A percentile compares a stretch with the other conserved stretches of the same genome.
These are phyloP conservation scores for Boehmeria nivea DNA, from an alignment of 306 rosid genomes.

Conservation along the genomic window DNA sequence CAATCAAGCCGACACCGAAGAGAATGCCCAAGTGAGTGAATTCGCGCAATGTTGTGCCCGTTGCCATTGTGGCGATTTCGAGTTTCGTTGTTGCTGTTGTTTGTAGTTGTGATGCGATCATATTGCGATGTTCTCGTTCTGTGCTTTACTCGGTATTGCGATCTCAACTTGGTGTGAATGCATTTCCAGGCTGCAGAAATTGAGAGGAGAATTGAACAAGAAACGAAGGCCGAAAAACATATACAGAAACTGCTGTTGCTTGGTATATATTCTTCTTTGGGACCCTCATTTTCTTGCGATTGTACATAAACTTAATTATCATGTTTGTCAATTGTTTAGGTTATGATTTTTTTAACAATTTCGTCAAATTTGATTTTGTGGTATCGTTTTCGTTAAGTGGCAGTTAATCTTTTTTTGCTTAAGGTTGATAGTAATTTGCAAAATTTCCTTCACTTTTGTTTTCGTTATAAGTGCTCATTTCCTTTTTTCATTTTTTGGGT, in stretches of 20 bases:
- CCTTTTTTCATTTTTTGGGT: too few relatives aligned
- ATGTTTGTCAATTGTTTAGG: conserved; percentile 3
- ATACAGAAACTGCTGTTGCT: conserved; percentile 91
- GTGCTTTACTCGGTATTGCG: conserved; percentile 3
- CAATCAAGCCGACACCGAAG: conserved; percentile 69
- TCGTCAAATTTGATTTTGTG: too few relatives aligned
- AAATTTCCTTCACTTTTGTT: too few relatives aligned
- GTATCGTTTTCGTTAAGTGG: too few relatives aligned
- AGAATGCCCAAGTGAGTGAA: conserved; percentile 68
- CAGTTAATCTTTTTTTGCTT: too few relatives aligned
- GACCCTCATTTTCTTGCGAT: conserved; percentile 14
- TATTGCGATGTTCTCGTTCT: background rate
- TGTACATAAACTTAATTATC: conserved; percentile 4
- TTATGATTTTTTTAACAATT: background rate
- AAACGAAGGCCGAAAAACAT: conserved; percentile 90
- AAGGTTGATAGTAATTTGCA: too few relatives aligned
- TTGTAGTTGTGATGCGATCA: background rate
- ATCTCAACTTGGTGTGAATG: conserved; percentile 18
- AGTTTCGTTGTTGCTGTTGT: background rate
- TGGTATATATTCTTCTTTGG: conserved; percentile 40
- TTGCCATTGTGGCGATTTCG: background rate
- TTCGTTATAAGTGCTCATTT: too few relatives aligned
- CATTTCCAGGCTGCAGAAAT: conserved; percentile 80
- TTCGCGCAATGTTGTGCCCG: conserved; percentile 1
- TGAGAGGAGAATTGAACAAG: conserved; percentile 85